Evolutionary conservation across 805 yeast genomes (phyloP), one percentile per base, ranked within the genome.

Genomic region (Saccharomyces paradoxus): DNA sequence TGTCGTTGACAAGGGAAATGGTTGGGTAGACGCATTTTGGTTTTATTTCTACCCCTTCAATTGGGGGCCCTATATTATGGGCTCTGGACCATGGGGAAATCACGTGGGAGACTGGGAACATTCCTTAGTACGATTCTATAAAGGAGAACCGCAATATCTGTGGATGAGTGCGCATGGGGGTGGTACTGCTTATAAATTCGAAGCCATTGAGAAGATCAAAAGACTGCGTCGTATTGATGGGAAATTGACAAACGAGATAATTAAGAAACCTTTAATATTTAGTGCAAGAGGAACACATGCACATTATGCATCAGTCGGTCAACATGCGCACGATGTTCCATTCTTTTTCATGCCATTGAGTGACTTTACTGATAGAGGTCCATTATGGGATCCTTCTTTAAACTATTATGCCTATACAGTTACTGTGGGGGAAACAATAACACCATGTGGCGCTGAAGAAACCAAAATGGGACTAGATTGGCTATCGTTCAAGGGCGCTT

Each of bases 131-230:
- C 76, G 99, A 27, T 92, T 89, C 66, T 81, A 83, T 63, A 78
- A 85, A 2, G 96, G 96, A 0, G 72, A 76, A 55, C 98, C 99
- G 0, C 76, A 83, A 12, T 80, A 86, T 52, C 82, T 91, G 22
- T 92, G 98, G 98, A 87, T 94, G 95, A 85, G 95, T 29, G 98
- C 97, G 0, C 99, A 92, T 70, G 96, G 97, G 1, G 97, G 98
- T 12, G 99, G 99, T 7, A 86, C 90, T 30, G 97, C 96, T 0
- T 92, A 86, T 67, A 77, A 78, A 58, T 91, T 84, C 67, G 76
- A 79, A n/a, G 86, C 89, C 26, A 70, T 91, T 53, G 96, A 89
- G 66, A 69, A 69, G 27, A 61, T 65, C 17, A 62, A 64, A 48
- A 84, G 82, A 62, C 74, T 79, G 56, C 78, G 96, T 4, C 96